phyloP scores from a whole-genome alignment of 179 eudicot species.

The Spergularia azorica region DNA sequence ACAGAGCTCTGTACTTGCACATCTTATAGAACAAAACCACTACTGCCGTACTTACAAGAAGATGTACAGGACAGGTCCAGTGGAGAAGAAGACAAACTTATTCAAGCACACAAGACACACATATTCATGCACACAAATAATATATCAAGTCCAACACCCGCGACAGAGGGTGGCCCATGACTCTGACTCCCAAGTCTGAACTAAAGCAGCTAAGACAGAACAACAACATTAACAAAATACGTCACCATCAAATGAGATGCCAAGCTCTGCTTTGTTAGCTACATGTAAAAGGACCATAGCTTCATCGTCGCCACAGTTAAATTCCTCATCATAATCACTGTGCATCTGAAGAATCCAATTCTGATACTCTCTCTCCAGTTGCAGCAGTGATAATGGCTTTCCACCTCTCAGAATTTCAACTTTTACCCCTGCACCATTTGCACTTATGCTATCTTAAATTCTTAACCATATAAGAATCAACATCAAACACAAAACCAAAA shows the following conservation, averaged over 20 bases:
- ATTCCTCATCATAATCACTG: conserved; percentile 57
- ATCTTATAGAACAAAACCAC: neutral
- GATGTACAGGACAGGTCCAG: neutral
- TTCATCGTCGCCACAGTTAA: conserved; percentile 53
- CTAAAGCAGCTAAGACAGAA: neutral
- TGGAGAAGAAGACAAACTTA: neutral
- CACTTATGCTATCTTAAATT: neutral
- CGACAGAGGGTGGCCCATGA: neutral
- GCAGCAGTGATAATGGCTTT: conserved; percentile 47
- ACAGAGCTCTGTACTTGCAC: neutral
- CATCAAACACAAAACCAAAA: neutral
- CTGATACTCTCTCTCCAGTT: conserved; percentile 57
- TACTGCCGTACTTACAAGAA: neutral
- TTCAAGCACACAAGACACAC: neutral
- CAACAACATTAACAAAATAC: neutral
- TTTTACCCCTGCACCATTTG: conserved; percentile 41
- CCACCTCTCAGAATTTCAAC: conserved; percentile 38
- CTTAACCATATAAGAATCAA: neutral
- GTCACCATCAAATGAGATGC: conserved; percentile 53
- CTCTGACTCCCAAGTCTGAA: neutral
- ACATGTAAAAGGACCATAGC: conserved; percentile 40
- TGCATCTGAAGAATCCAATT: conserved; percentile 74
- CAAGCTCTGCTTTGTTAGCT: conserved; percentile 52
- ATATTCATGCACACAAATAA: neutral
- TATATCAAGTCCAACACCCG: neutral